Base-by-base conservation (phyloP, 2,329 filamentous ascomycete species). In the Colletotrichum viniferum region DNA sequence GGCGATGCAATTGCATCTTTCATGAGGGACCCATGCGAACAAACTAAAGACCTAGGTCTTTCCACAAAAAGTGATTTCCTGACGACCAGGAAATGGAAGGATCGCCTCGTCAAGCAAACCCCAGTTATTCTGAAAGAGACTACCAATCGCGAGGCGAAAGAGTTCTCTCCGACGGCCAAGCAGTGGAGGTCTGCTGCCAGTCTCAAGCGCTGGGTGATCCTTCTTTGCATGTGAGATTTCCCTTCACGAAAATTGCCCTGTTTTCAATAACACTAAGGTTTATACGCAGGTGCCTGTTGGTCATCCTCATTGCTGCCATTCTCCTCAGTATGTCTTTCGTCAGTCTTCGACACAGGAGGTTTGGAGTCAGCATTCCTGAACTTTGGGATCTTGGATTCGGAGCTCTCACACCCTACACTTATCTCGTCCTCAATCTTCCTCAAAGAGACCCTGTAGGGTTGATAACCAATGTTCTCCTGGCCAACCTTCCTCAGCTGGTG, bases 401-500 rank as follows among this genome's bases (percentile, higher is more conserved):
- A 12, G 48, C 76, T 4, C 67, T 83, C 55, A 80, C 72, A 8
- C 78, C 77, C 9, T 81, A 79, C 38, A 82, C 81, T 0, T 83
- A 81, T 67, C 74, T 82, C 2, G 77, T 79, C 16, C 58, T 80
- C 32, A 65, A 76, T 7, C 78, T 82, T 3, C 80, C 81, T 6
- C 71, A 78, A 2, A 58, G 70, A 3, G 83, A 83, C 38, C 80
- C 82, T 0, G 74, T 34, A 4, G 82, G 82, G 0, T 69, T 84
- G 9, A 79, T 84, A 26, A 34, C 63, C 7, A 84, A 83, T 52
- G 81, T 84, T 2, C 79, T 88, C 21, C 24, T 89, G 0, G 86
- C 84, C 43, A 90, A 90, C 76, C 30, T 83, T 0, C 87, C 88
- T 2, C 89, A 90, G 76, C 68, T 88, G 0, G 68, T 89, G 5